These are phyloP conservation scores for Taphrina wiesneri DNA, from an alignment of 1,139 yeast genomes.

Conservation along the genomic window DNA sequence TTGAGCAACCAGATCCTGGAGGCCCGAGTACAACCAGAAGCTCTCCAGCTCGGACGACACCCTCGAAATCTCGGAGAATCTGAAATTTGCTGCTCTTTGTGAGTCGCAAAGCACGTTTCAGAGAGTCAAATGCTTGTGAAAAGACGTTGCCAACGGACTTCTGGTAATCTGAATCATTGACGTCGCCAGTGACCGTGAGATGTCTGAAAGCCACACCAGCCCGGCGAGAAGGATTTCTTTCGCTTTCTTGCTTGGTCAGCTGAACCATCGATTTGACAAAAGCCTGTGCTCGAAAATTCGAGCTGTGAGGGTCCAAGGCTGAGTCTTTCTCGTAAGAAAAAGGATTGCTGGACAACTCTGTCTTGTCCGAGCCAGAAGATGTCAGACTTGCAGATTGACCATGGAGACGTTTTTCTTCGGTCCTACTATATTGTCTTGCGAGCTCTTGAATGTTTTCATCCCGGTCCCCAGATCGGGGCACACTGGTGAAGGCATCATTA, in stretches of 20 bases:
- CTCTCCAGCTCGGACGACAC: constrained; percentile 60
- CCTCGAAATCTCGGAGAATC: constrained; percentile 69
- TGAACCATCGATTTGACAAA: constrained; percentile 75
- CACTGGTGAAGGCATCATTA: not conserved
- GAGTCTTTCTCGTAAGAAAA: constrained; percentile 47
- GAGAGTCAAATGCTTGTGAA: constrained; percentile 42
- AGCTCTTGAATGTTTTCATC: constrained; percentile 1
- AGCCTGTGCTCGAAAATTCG: constrained; percentile 59
- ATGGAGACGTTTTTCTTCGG: not conserved
- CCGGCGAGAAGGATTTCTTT: constrained; percentile 61
- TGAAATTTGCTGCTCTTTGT: constrained; percentile 37
- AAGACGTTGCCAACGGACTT: constrained; percentile 62
- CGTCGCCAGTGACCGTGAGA: constrained; percentile 71
- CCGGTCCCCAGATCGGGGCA: not conserved
- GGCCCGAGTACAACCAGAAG: constrained; percentile 63
- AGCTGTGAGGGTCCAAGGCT: constrained; percentile 57
- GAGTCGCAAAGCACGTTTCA: constrained; percentile 40
- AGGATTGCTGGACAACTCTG: constrained; percentile 33
- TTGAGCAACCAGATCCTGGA: constrained; percentile 69
- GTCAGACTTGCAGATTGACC: not conserved
- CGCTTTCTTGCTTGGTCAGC: constrained; percentile 59
- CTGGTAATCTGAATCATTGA: constrained; percentile 78
- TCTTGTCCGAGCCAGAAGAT: constrained; percentile 16
- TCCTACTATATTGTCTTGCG: constrained; percentile 10
- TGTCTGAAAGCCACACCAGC: constrained; percentile 70